Conservation (phyloP, 2,329 filamentous ascomycete species). For the Cladorrhinum sp. region DNA sequence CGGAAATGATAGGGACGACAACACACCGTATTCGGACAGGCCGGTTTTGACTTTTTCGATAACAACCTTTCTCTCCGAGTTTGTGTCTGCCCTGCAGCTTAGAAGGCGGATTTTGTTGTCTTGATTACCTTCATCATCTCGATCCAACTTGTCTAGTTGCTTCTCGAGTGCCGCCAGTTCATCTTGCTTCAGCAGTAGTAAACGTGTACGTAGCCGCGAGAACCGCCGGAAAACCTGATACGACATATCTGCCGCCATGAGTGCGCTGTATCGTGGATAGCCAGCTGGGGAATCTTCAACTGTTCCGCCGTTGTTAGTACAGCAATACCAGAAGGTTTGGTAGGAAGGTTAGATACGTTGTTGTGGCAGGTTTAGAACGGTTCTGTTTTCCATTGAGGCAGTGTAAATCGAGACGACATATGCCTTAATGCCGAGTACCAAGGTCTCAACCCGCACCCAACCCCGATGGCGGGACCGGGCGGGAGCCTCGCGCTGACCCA, state of each 20-base stretch:
- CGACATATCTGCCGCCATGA: slow-evolving; percentile 29
- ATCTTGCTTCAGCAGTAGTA: slow-evolving; percentile 35
- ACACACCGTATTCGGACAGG: background rate
- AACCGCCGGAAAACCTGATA: slow-evolving; percentile 33
- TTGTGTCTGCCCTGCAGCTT: background rate
- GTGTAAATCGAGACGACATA: too few relatives aligned
- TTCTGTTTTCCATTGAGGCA: too few relatives aligned
- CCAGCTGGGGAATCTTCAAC: slow-evolving; percentile 31
- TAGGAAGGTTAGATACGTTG: background rate
- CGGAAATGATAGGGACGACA: background rate
- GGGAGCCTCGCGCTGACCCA: too few relatives aligned
- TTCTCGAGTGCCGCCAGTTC: slow-evolving; percentile 30
- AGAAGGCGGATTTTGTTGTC: too few relatives aligned
- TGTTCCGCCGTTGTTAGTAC: too few relatives aligned
- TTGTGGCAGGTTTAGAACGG: background rate
- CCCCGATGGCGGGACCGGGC: too few relatives aligned
- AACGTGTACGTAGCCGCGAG: slow-evolving; percentile 26
- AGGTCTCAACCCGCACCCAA: too few relatives aligned
- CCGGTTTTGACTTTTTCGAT: background rate
- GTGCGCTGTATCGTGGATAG: slow-evolving; percentile 33
- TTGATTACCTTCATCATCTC: too few relatives aligned
- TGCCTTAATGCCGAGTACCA: too few relatives aligned
- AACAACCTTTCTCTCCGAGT: background rate
- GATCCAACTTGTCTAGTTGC: slow-evolving; percentile 29
- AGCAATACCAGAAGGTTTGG: background rate